Evolutionary conservation across 495 filamentous ascomycete genomes (phyloP), one percentile per base, ranked within the genome.

Genomic region (Aspergillus sparsus): DNA sequence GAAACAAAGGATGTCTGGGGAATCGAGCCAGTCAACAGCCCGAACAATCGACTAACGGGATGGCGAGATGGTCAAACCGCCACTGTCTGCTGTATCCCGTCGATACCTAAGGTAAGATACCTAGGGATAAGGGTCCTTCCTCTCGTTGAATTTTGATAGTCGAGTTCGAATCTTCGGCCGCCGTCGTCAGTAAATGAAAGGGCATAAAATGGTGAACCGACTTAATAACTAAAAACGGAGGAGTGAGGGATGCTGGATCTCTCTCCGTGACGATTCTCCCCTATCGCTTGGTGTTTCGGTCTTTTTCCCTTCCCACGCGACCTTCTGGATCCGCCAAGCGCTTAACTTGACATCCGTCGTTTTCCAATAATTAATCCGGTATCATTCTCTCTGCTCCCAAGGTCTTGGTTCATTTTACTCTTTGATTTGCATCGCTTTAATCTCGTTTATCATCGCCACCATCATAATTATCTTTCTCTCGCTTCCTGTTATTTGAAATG

Each of bases 151-250:
- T n/a, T n/a, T 39, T 49, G 7, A 39, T 41, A 36, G n/a, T 53
- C 15, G 55, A 15, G 34, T 35, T 31, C 31, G 35, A 44, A 27
- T 15, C 27, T 31, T 27, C 7, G 44, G 27, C 57, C 57, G 57
- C 49, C 32, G 57, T 54, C 27, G 41, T 18, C 49, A 60, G 50
- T 60, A 60, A 50, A 60, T 60, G 49, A 53, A 57, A 39, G 16
- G 10, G 4, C 9, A 10, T 12, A 12, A 32, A 51, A 8, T 11
- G 39, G 39, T 8, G 39, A 27, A 27, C 3, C 21, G 39, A 42
- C 39, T 42, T 11, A 15, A 11, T 42, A 1, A 49, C 37, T 41
- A 2, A 10, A 41, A 10, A 41, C 10, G n/a, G 37, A 41, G 37
- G 1, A 27, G 21, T 27, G 21, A 27, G 3, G 21, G 21, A 27